These are phyloP conservation scores for Tulasnella sp. DNA, from an alignment of 768 basidiomycete genomes.

Conservation along the genomic window DNA sequence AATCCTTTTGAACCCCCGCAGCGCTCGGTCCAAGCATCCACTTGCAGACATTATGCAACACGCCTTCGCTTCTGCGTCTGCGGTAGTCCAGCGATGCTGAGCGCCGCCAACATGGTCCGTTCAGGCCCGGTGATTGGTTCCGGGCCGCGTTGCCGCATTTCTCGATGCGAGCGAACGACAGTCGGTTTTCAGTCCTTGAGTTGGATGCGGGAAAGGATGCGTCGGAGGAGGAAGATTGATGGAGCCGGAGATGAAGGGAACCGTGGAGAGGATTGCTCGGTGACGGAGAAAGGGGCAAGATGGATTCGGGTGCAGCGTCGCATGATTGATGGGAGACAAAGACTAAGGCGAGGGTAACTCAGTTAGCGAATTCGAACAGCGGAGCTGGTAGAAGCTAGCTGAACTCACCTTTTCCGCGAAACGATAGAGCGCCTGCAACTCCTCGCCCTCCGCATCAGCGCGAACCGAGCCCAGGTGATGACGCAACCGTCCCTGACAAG, in stretches of 20 bases:
- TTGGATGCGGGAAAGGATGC: conserved; percentile 91
- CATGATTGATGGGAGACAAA: conserved; percentile 86
- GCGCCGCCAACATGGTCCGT: conserved; percentile 93
- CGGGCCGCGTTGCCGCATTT: conserved; percentile 65
- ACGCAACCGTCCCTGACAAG: conserved; percentile 89
- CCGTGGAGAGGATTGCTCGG: conserved; percentile 36
- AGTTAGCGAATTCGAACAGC: neutral
- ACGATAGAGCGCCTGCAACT: conserved; percentile 79
- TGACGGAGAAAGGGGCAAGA: conserved; percentile 73
- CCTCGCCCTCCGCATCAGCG: conserved; percentile 70
- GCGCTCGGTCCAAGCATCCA: conserved; percentile 18
- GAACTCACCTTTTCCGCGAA: conserved; percentile 79
- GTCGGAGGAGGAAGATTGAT: conserved; percentile 81
- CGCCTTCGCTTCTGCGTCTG: conserved; percentile 48
- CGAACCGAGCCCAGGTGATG: conserved; percentile 86
- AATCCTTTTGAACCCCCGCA: too few species aligned
- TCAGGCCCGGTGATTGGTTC: conserved; percentile 61
- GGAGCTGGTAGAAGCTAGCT: neutral
- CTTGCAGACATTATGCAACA: conserved; percentile 53
- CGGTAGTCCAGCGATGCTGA: conserved; percentile 87
- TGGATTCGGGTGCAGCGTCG: conserved; percentile 75
- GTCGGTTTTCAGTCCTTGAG: conserved; percentile 82
- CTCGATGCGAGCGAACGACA: conserved; percentile 70
- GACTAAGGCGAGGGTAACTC: conserved; percentile 35
- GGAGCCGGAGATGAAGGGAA: conserved; percentile 27